Evolutionary conservation across 176 grass and related monocot species (phyloP).

Genomic region (Alopecurus myosuroides): DNA sequence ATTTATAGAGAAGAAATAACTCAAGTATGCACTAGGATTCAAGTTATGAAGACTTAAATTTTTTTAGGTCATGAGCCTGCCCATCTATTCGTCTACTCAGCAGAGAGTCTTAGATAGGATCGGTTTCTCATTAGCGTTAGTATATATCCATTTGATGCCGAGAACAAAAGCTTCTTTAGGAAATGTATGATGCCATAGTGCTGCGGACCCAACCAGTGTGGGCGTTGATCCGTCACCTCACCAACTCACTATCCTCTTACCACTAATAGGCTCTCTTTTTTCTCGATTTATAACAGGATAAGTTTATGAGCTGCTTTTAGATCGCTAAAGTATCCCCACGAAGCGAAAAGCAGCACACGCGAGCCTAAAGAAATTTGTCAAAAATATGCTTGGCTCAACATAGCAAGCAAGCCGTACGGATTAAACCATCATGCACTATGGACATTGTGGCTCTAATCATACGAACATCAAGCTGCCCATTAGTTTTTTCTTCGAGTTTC

Average conservation of each 20-base stretch:
- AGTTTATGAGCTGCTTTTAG: background rate
- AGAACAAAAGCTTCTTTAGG: background rate
- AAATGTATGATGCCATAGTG: background rate
- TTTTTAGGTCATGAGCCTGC: background rate
- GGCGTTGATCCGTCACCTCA: slow-evolving; percentile 35
- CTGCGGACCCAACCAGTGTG: background rate
- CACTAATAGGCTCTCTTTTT: slow-evolving; percentile 12
- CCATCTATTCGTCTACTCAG: background rate
- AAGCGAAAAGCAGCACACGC: background rate
- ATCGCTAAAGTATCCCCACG: background rate
- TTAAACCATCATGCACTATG: background rate
- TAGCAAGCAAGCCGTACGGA: background rate
- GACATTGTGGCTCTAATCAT: background rate
- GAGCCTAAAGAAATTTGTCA: background rate
- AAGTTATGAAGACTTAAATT: background rate
- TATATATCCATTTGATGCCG: background rate
- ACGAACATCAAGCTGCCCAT: background rate
- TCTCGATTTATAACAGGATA: background rate
- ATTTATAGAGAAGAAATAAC: background rate
- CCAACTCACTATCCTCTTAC: background rate
- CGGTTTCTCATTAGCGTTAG: background rate
- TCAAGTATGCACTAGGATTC: background rate
- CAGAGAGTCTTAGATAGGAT: background rate
- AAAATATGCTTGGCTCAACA: slow-evolving; percentile 11
- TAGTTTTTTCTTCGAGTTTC: background rate